Base-by-base conservation (phyloP, 2,329 filamentous ascomycete species). In the Aspergillus niger region DNA sequence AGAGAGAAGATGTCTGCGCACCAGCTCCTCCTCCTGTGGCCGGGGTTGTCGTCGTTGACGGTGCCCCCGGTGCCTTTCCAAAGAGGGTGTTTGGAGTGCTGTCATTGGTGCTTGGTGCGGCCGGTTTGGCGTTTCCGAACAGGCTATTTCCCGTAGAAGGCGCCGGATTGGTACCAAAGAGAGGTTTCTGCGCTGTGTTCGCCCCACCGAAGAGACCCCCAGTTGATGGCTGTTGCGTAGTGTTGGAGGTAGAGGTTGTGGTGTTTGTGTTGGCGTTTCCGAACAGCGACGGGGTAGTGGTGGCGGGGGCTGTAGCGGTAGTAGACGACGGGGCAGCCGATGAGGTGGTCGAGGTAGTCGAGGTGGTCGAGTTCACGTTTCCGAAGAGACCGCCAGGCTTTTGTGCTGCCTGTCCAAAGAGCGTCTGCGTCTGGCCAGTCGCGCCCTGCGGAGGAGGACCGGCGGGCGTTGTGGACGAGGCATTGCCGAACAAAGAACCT, bases 401-500 rank as follows among this genome's bases (percentile, higher is more conserved):
- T 57, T 68, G 67, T 51, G 63, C 63, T 15, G 60, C 26, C 50
- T 71, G 69, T 32, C 68, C 67, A 55, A 73, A 73, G 20, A 73
- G 63, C 47, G 68, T 60, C 61, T 63, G 72, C 58, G 64, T 68
- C 69, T 70, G 64, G 8, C 70, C 71, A 20, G 70, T 65, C 44
- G 75, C 65, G 41, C 64, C 67, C 30, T 70, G 63, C 32, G 81
- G 80, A 28, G 81, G 81, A 62, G 79, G 80, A 6, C 80, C 81
- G 56, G 81, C 81, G 53, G 82, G 82, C 32, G 81, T 83, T 17
- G 81, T 83, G 15, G 81, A 82, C 52, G 74, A 66, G 58, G 73
- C 77, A 53, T 70, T 77, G 48, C 70, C 73, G 61, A 81, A 80
- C 49, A 76, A 51, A 53, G 62, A 61, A n/a, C 62, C 67, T 52